Percentiles rank a stretch among this genome's conserved stretches.
Conservation (phyloP, 495 filamentous ascomycete genomes). For the Penicillium paradoxum region DNA sequence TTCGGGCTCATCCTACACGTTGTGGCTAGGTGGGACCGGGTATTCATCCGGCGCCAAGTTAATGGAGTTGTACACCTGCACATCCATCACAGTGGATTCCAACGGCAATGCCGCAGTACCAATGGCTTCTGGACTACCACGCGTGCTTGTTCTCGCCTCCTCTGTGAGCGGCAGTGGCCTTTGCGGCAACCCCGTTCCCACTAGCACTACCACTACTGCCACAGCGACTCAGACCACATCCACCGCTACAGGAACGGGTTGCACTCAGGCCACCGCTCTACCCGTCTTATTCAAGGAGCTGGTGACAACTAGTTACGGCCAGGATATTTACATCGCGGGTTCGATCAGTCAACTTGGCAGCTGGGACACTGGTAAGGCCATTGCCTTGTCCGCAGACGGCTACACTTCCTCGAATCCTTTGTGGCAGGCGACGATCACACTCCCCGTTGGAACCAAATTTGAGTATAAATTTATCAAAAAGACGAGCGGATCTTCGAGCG, state of each 20-base stretch:
- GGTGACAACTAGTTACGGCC: conserved; percentile 46
- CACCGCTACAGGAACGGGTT: conserved; percentile 15
- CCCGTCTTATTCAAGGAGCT: conserved; percentile 52
- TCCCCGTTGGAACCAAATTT: conserved; percentile 47
- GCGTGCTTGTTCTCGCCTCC: conserved; percentile 20
- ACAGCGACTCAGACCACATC: background rate
- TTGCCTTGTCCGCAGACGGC: conserved; percentile 45
- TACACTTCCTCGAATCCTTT: conserved; percentile 52
- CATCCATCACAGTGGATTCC: conserved; percentile 23
- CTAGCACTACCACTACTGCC: background rate
- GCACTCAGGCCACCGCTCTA: conserved; percentile 38
- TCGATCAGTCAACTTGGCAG: conserved; percentile 47
- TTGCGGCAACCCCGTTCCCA: conserved; percentile 9
- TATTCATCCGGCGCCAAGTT: conserved; percentile 21
- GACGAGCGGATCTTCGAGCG: conserved; percentile 40
- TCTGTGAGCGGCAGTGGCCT: conserved; percentile 11
- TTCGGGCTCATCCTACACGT: conserved; percentile 35
- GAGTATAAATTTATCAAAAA: conserved; percentile 63
- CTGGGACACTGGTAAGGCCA: conserved; percentile 46
- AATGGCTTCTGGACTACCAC: conserved; percentile 24
- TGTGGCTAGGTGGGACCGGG: conserved; percentile 38
- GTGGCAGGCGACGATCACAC: conserved; percentile 46
- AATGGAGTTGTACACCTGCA: conserved; percentile 24
- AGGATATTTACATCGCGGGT: conserved; percentile 54
- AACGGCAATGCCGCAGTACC: conserved; percentile 24